Evolutionary conservation across 495 filamentous ascomycete genomes (phyloP), one percentile per base, ranked within the genome.

Genomic region (Daldinia decipiens): DNA sequence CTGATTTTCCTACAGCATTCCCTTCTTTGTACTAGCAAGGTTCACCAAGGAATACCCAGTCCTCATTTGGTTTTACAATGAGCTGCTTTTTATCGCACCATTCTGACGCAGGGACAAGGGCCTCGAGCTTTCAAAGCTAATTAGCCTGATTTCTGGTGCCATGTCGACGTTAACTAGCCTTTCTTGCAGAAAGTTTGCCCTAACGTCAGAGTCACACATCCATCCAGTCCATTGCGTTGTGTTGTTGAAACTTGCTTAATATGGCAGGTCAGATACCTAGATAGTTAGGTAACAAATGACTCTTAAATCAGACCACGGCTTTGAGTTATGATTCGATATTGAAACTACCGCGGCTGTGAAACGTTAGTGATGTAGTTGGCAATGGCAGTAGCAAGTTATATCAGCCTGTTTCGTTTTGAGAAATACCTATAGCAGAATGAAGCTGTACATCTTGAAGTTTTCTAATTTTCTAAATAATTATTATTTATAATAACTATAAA

Each of bases 1-100:
- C 26, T 31, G 24, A 8, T n/a, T 53, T 47, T 31, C 7, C 17
- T 31, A 53, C 50, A 9, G 13, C 0, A 27, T 26, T 52, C 12
- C 13, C 21, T 31, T 53, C 50, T 53, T 53, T 53, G 50, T 53
- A 7, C 27, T 53, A 53, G 26, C 50, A 31, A 53, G 50, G 50
- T 53, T 29, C 24, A 53, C 27, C 50, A 53, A 53, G 50, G 50
- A 29, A n/a, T 53, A 27, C 15, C 27, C 24, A 8, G 6, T 31
- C 27, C 2, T n/a, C 26, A 31, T 15, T 31, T 31, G 50, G 27
- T 31, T 53, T 53, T 53, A 8, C 26, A 31, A n/a, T 53, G 26
- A 31, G 24, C 26, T 27, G 12, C 5, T 26, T 53, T 53, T 17
- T n/a, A 29, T 17, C 26, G 15, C 26, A 24, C 12, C 15, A 4